Conservation (phyloP, 1,139 yeast species). For the Suhomyces coccinellae region DNA sequence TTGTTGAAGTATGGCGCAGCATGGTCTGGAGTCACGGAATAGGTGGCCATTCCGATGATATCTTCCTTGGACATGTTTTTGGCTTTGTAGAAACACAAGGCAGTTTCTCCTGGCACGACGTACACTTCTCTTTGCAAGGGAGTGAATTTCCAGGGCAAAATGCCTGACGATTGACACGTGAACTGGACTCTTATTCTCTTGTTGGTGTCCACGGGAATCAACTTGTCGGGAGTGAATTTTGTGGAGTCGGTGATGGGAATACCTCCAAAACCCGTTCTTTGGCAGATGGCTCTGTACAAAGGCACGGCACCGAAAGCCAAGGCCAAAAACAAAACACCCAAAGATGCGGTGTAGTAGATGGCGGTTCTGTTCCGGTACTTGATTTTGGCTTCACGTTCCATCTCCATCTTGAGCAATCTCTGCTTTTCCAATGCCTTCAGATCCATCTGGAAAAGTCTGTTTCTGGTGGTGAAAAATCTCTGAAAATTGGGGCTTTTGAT, state of each 20-base stretch:
- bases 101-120: conserved; percentile 97
- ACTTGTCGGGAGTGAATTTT: conserved; percentile 80
- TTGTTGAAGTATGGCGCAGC: conserved; percentile 96
- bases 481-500: neutral
- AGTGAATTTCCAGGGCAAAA: conserved; percentile 92
- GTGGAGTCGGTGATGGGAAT: conserved; percentile 84
- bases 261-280: conserved; percentile 96
- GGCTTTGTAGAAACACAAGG: conserved; percentile 93
- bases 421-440: neutral
- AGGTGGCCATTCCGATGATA: conserved; percentile 97
- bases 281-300: conserved; percentile 85
- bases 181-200: conserved; percentile 79
- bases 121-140: conserved; percentile 95
- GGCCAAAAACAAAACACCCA: conserved; percentile 73
- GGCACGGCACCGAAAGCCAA: conserved; percentile 92
- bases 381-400: conserved; percentile 32
- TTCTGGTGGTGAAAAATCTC: neutral
- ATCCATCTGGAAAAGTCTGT: neutral
- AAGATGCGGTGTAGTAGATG: conserved; percentile 69
- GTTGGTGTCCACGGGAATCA: conserved; percentile 85
- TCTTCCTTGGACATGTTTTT: conserved; percentile 83
- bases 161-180: conserved; percentile 88
- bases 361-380: conserved; percentile 49
- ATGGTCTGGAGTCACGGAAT: conserved; percentile 93
- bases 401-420: conserved; percentile 6